A percentile compares a stretch with the other conserved stretches of the same genome.
These are phyloP conservation scores for Trichoderma sp. DNA, from an alignment of 2,329 filamentous ascomycete species.

Conservation along the genomic window DNA sequence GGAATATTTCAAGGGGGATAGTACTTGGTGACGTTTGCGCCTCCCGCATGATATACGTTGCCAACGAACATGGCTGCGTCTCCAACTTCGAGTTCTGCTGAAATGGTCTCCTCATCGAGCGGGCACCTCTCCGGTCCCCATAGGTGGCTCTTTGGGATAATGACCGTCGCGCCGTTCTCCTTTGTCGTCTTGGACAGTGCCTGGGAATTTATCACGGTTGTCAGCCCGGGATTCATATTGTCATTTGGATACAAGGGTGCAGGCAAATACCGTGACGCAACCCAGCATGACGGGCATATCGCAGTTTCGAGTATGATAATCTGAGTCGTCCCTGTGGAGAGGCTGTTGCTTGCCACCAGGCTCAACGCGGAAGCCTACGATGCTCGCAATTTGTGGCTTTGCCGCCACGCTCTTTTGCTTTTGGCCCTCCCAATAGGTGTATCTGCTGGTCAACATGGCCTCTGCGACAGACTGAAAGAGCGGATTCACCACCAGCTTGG, in stretches of 20 bases:
- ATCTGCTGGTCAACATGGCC: constrained; percentile 37
- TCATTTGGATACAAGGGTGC: not conserved
- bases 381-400: constrained; percentile 41
- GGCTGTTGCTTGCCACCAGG: constrained; percentile 43
- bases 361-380: constrained; percentile 42
- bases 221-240: not conserved
- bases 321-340: constrained; percentile 40
- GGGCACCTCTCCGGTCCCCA: constrained; percentile 43
- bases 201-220: constrained; percentile 3
- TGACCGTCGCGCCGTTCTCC: constrained; percentile 45
- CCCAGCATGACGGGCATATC: constrained; percentile 42
- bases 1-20: not conserved
- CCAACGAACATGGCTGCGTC: constrained; percentile 44
- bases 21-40: constrained; percentile 38
- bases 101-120: constrained; percentile 39
- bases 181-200: constrained; percentile 42
- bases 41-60: constrained; percentile 44
- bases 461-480: constrained; percentile 39
- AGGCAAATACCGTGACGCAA: constrained; percentile 31
- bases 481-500: constrained; percentile 40
- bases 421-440: constrained; percentile 40
- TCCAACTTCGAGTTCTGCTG: constrained; percentile 42
- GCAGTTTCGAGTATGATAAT: constrained; percentile 34
- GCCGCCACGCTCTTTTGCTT: constrained; percentile 34
- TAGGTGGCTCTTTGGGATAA: constrained; percentile 43